phyloP scores from a whole-genome alignment of 176 grass and related monocot genomes.

The Aegilops bicornis region DNA sequence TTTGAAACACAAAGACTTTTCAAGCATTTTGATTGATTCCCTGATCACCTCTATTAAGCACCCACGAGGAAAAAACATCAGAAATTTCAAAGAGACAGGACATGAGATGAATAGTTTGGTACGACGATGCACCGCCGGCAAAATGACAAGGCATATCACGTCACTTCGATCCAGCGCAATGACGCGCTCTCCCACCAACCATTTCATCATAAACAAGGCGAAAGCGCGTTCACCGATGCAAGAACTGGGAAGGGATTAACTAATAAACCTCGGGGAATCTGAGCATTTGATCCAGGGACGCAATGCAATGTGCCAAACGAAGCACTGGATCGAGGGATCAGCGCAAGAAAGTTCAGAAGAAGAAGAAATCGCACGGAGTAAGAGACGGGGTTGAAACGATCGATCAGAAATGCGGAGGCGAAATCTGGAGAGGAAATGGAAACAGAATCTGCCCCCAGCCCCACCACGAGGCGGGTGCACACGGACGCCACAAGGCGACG shows the following conservation, averaged over 20 bases:
- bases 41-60: not conserved
- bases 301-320: slow-evolving; percentile 5
- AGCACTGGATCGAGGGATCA: not conserved
- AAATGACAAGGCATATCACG: slow-evolving; percentile 35
- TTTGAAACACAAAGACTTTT: not conserved
- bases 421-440: not conserved
- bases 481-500: not conserved
- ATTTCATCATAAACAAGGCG: slow-evolving; percentile 27
- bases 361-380: not conserved
- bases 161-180: slow-evolving; percentile 48
- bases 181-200: slow-evolving; percentile 44
- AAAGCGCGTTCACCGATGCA: slow-evolving; percentile 6
- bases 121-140: not conserved
- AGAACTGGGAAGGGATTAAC: not conserved
- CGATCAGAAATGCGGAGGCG: not conserved
- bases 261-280: not conserved
- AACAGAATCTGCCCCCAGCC: slow-evolving; percentile 18
- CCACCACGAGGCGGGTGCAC: not conserved
- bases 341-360: not conserved
- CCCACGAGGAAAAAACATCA: not conserved
- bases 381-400: not conserved
- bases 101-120: not conserved
- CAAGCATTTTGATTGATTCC: not conserved
- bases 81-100: not conserved
- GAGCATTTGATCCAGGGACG: slow-evolving; percentile 15